phyloP scores from a whole-genome alignment of 306 rosid genomes.

The Sicyos baderoa region DNA sequence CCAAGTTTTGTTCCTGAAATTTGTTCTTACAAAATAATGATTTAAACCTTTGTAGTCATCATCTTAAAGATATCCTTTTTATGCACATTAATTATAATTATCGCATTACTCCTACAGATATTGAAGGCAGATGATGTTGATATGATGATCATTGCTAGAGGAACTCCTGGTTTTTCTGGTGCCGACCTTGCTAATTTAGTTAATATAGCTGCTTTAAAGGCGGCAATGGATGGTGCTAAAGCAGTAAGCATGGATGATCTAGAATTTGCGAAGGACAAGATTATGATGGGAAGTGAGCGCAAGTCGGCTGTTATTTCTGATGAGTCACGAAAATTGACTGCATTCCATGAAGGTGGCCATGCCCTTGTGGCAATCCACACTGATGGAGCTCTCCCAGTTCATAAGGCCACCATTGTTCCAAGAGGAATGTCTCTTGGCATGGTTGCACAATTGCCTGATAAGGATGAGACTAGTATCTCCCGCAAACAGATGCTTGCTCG shows the following conservation, averaged over 20 bases:
- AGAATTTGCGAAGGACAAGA: slow-evolving; percentile 81
- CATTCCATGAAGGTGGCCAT: slow-evolving; percentile 90
- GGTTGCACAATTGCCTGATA: slow-evolving; percentile 72
- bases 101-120: slow-evolving; percentile 38
- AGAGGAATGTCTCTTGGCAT: slow-evolving; percentile 87
- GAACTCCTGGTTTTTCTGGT: slow-evolving; percentile 86
- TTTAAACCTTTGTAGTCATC: too few relatives aligned
- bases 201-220: slow-evolving; percentile 78
- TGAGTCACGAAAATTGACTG: slow-evolving; percentile 54
- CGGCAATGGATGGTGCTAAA: slow-evolving; percentile 84
- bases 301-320: slow-evolving; percentile 77
- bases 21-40: too few relatives aligned
- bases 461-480: slow-evolving; percentile 57
- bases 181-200: slow-evolving; percentile 89
- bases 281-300: slow-evolving; percentile 91
- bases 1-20: too few relatives aligned
- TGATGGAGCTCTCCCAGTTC: slow-evolving; percentile 75
- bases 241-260: slow-evolving; percentile 75
- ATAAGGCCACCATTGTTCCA: slow-evolving; percentile 91
- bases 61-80: neutral
- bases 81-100: neutral
- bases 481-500: slow-evolving; percentile 80
- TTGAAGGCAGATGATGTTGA: slow-evolving; percentile 78
- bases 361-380: slow-evolving; percentile 87
- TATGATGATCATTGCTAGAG: slow-evolving; percentile 67